These are phyloP conservation scores for Wallacemonas sp. DNA, from an alignment of 208 protist genomes.

Conservation along the genomic window DNA sequence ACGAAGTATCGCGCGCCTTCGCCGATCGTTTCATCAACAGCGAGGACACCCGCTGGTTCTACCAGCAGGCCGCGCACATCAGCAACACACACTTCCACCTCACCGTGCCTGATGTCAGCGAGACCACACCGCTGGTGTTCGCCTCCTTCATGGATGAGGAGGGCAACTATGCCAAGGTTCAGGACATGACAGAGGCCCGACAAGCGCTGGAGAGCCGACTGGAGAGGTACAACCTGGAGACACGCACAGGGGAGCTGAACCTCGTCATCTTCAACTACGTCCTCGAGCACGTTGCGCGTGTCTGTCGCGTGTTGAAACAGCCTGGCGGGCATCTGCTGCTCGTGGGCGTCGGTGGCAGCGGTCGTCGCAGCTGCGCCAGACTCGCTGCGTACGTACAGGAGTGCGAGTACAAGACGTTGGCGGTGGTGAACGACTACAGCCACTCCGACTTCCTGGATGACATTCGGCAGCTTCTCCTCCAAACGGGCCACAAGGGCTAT, in stretches of 20 bases:
- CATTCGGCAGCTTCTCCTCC: slow-evolving; percentile 89
- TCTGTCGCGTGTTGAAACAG: slow-evolving; percentile 94
- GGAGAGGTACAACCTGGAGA: slow-evolving; percentile 85
- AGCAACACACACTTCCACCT: slow-evolving; percentile 85
- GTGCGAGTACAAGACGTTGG: slow-evolving; percentile 92
- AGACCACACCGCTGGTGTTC: slow-evolving; percentile 55
- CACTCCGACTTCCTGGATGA: slow-evolving; percentile 96
- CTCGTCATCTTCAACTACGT: slow-evolving; percentile 97
- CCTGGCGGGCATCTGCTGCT: slow-evolving; percentile 95
- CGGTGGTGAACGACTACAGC: slow-evolving; percentile 94
- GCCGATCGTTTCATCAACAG: slow-evolving; percentile 94
- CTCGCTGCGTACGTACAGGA: slow-evolving; percentile 94
- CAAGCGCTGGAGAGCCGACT: slow-evolving; percentile 85
- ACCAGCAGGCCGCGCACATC: slow-evolving; percentile 65
- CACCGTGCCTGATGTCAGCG: slow-evolving; percentile 16
- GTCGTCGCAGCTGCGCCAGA: slow-evolving; percentile 92
- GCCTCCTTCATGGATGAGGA: slow-evolving; percentile 85
- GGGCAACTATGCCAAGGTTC: slow-evolving; percentile 86
- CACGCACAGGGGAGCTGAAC: slow-evolving; percentile 81
- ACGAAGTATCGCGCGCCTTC: slow-evolving; percentile 96
- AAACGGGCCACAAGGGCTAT: slow-evolving; percentile 92
- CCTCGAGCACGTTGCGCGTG: slow-evolving; percentile 95
- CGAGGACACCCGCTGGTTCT: slow-evolving; percentile 91
- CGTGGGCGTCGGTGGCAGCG: slow-evolving; percentile 96
- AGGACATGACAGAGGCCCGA: slow-evolving; percentile 67